A percentile compares a stretch with the other conserved stretches of the same genome.
Evolutionary conservation across 768 basidiomycete genomes (phyloP).

Genomic region (Tricholoma furcatifolium): DNA sequence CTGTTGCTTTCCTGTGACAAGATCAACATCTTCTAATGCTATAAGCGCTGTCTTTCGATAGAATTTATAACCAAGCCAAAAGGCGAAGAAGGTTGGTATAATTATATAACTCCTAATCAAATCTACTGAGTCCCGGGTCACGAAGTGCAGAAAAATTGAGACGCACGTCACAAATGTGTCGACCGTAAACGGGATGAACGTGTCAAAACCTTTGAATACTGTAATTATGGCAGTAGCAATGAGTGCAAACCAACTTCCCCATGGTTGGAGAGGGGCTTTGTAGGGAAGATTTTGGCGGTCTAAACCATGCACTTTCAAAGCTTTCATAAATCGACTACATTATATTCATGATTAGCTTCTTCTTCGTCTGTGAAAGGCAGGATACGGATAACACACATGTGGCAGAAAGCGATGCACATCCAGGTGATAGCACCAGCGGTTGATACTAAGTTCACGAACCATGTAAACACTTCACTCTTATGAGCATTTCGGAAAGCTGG

Average conservation of each 20-base stretch:
- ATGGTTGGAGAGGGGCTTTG: slow-evolving; percentile 64
- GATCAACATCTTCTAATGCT: slow-evolving; percentile 52
- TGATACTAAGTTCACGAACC: slow-evolving; percentile 49
- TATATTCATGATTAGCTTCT: neutral
- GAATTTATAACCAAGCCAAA: slow-evolving; percentile 43
- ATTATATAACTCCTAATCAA: slow-evolving; percentile 43
- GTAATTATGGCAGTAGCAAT: slow-evolving; percentile 50
- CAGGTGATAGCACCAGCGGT: slow-evolving; percentile 49
- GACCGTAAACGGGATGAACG: slow-evolving; percentile 47
- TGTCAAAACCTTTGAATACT: slow-evolving; percentile 57
- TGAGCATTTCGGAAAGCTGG: neutral
- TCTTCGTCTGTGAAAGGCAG: neutral
- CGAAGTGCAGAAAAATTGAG: neutral
- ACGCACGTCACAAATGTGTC: slow-evolving; percentile 61
- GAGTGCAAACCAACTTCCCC: slow-evolving; percentile 59
- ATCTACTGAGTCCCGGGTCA: slow-evolving; percentile 3
- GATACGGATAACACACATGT: slow-evolving; percentile 45
- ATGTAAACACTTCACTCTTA: slow-evolving; percentile 39
- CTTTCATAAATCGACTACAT: slow-evolving; percentile 43
- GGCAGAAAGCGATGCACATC: slow-evolving; percentile 54
- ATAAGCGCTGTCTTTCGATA: slow-evolving; percentile 34
- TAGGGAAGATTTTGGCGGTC: slow-evolving; percentile 43
- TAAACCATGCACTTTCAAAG: slow-evolving; percentile 38
- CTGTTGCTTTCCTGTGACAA: slow-evolving; percentile 53
- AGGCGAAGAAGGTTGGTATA: slow-evolving; percentile 38